Evolutionary conservation across 2,329 filamentous ascomycete species (phyloP), one percentile per base, ranked within the genome.

Genomic region (Madurella fahalii): DNA sequence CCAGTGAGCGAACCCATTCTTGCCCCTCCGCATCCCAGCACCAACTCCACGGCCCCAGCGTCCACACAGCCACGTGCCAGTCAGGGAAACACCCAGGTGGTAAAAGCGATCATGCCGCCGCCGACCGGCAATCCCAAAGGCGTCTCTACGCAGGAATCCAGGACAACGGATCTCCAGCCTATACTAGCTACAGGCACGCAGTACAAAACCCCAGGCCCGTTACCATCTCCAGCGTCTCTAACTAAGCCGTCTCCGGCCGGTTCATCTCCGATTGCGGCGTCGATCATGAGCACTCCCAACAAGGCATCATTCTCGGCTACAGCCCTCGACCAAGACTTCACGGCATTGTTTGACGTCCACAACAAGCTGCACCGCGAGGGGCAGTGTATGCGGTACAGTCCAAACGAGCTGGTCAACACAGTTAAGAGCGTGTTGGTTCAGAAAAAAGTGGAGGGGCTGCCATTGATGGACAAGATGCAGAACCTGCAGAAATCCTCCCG

Each of bases 391-490:
- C 45, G 45, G 8, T 18, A 44, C 39, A 52, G 48, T 20, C 58
- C 58, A 2, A 37, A 17, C 11, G 58, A 56, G 3, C 39, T 59
- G 9, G 32, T 58, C n/a, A 52, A 25, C 43, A 47, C 39, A 20
- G 41, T 58, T 5, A 41, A 53, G 9, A 18, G 13, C 9, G 47
- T 41, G 2, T 40, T 52, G 32, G 13, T 12, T 12, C 42, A 39
- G 13, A 50, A 43, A 11, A 53, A 37, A 9, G 34, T 47, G 5
- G 50, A 53, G 40, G 17, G 17, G 17, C 43, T 63, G 16, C 59
- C 57, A 2, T 51, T 51, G 42, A 41, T 61, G 50, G 59, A 60
- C 47, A 61, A 63, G 37, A 25, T 60, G 8, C 62, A 59, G 25
- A 40, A 49, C 31, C 9, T 64, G 15, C 15, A 17, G 7, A 51